Conservation (phyloP, 2,329 filamentous ascomycete species). For the Alternaria postmessia region DNA sequence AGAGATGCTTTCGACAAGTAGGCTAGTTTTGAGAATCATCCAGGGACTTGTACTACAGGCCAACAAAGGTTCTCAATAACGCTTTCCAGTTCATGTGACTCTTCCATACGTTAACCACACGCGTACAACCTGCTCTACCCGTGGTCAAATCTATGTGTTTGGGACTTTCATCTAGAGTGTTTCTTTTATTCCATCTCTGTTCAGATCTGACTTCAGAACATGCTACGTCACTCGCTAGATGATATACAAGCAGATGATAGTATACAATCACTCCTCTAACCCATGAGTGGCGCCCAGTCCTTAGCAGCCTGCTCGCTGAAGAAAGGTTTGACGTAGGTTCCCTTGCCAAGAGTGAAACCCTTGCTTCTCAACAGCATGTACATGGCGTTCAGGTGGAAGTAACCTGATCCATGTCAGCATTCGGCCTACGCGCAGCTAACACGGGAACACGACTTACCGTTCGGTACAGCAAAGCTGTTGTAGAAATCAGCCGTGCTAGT, state of each 20-base stretch:
- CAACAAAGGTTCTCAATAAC: background rate
- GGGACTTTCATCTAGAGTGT: background rate
- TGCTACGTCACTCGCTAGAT: background rate
- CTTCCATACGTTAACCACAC: background rate
- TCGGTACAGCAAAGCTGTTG: constrained; percentile 28
- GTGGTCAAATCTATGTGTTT: background rate
- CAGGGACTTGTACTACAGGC: background rate
- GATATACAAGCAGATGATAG: background rate
- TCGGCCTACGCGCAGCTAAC: background rate
- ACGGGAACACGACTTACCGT: constrained; percentile 9
- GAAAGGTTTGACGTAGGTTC: constrained; percentile 22
- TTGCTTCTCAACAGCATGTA: constrained; percentile 33
- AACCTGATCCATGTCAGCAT: constrained; percentile 2
- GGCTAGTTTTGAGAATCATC: background rate
- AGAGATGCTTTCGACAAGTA: constrained; percentile 50
- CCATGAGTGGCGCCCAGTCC: constrained; percentile 31
- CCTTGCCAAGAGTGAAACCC: constrained; percentile 31
- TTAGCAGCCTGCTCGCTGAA: constrained; percentile 30
- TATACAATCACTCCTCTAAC: constrained; percentile 1
- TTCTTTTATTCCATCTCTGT: background rate
- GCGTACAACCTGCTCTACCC: background rate
- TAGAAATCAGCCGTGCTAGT: constrained; percentile 23
- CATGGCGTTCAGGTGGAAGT: constrained; percentile 36
- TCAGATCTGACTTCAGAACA: background rate
- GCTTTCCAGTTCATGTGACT: background rate